A percentile compares a stretch with the other conserved stretches of the same genome.
Evolutionary conservation across 345 rosid species (phyloP).

Genomic region (Gossypium sturtianum): DNA sequence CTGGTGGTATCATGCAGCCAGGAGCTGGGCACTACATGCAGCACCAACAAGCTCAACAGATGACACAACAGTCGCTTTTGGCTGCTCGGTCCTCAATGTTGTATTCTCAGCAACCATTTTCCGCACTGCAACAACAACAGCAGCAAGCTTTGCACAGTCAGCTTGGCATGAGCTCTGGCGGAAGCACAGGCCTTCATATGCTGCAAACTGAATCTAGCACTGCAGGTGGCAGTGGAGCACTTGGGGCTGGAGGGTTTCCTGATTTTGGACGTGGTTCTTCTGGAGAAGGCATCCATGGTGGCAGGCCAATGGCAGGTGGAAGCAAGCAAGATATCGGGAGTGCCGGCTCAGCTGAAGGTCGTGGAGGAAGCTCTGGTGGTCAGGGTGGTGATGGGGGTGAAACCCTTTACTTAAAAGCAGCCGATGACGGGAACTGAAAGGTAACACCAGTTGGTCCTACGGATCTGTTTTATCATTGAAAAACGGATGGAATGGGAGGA

Average conservation of each 20-base stretch:
- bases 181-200: slow-evolving; percentile 54
- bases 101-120: slow-evolving; percentile 72
- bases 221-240: slow-evolving; percentile 64
- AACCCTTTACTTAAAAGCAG: slow-evolving; percentile 75
- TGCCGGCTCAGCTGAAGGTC: slow-evolving; percentile 55
- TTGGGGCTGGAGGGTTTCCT: slow-evolving; percentile 59
- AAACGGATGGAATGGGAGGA: neutral
- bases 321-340: slow-evolving; percentile 80
- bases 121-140: slow-evolving; percentile 84
- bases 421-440: slow-evolving; percentile 66
- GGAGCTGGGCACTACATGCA: slow-evolving; percentile 77
- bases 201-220: slow-evolving; percentile 49
- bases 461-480: slow-evolving; percentile 1
- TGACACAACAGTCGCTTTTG: slow-evolving; percentile 85
- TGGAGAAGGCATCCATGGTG: slow-evolving; percentile 33
- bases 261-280: slow-evolving; percentile 55
- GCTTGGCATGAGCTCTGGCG: slow-evolving; percentile 81
- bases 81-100: slow-evolving; percentile 88
- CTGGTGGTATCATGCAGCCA: slow-evolving; percentile 68
- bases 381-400: slow-evolving; percentile 78
- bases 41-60: slow-evolving; percentile 85
- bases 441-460: slow-evolving; percentile 1
- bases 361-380: slow-evolving; percentile 75
- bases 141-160: slow-evolving; percentile 82
- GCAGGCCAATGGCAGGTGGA: slow-evolving; percentile 45